A percentile compares a stretch with the other conserved stretches of the same genome.
Conservation (phyloP, 2,329 filamentous ascomycete species). For the Penicillium sp. region DNA sequence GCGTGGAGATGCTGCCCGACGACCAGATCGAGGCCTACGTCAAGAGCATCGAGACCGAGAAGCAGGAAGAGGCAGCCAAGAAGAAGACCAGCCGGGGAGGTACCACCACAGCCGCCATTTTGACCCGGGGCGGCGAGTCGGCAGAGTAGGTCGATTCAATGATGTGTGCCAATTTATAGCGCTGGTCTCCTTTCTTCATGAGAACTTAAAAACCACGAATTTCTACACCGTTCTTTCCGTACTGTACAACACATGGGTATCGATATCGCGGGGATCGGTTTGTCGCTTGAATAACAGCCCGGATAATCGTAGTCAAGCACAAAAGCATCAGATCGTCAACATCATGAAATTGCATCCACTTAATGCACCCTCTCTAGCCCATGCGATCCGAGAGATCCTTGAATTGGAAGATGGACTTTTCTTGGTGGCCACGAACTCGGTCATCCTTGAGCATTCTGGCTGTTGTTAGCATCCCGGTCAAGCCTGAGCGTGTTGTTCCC, state of each 20-base stretch:
- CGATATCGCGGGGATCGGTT: constrained; percentile 11
- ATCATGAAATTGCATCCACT: constrained; percentile 24
- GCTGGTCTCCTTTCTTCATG: constrained; percentile 23
- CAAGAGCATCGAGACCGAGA: constrained; percentile 98
- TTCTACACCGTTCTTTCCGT: constrained; percentile 4
- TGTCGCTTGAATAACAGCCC: not conserved
- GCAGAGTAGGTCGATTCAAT: constrained; percentile 15
- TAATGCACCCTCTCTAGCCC: constrained; percentile 55
- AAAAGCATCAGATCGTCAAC: constrained; percentile 30
- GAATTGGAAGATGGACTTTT: constrained; percentile 71
- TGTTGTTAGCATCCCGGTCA: constrained; percentile 11
- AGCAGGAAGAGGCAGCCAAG: constrained; percentile 96
- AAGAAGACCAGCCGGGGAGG: constrained; percentile 73
- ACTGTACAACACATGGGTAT: constrained; percentile 22
- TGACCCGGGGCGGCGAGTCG: constrained; percentile 56
- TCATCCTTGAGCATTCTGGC: constrained; percentile 86
- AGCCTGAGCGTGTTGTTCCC: not conserved
- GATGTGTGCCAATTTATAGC: constrained; percentile 25
- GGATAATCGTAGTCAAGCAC: constrained; percentile 1
- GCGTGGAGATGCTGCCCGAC: constrained; percentile 87
- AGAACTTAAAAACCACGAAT: constrained; percentile 25
- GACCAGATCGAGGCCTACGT: constrained; percentile 97
- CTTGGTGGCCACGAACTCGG: constrained; percentile 60
- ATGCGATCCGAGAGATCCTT: constrained; percentile 71
- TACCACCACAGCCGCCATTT: constrained; percentile 61